Base-by-base conservation (phyloP, 805 yeast genomes). In the Saccharomyces jurei region DNA sequence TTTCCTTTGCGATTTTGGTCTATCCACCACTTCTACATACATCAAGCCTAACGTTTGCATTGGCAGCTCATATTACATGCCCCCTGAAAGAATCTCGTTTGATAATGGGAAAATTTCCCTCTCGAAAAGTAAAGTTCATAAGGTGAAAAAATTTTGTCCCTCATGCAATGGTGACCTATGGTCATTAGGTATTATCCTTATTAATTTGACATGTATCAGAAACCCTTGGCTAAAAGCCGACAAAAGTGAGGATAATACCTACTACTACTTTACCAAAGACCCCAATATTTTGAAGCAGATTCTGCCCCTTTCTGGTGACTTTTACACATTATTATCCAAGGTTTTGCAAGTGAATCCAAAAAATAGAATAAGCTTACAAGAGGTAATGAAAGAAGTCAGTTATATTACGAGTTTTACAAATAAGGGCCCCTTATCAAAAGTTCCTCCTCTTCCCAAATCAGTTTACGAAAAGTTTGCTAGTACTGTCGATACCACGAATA, bases 141-240 rank as follows among this genome's bases (percentile, higher is more conserved):
- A 48, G 14, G 25, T 8, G 26, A 25, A 6, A 30, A 25, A 30
- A 27, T 27, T 49, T 2, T 58, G 73, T 64, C 89, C 92, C 11
- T 84, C 96, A 0, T 70, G 80, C 28, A 80, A 87, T 8, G 94
- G 95, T 50, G 97, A 89, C 63, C 78, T 89, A 27, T 90, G 96
- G 97, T 86, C 95, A 1, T 71, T 90, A 50, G 92, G 91, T 2
- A 84, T 90, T 41, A 83, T 90, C 30, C 73, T 90, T 54, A 83
- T 90, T 58, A 90, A 90, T 67, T 74, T 90, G 52, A 78, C 88
- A 8, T 87, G 96, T 59, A 84, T 87, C 44, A 78, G 96, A 67
- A 90, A 90, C 64, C 97, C 97, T 26, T 90, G 97, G 96, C 80
- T 89, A 52, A 82, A 85, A 60, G 96, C 96, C 11, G 79, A 86